Conservation (phyloP, 192 early-diverging fungal species). For the Spizellomyces sp. region DNA sequence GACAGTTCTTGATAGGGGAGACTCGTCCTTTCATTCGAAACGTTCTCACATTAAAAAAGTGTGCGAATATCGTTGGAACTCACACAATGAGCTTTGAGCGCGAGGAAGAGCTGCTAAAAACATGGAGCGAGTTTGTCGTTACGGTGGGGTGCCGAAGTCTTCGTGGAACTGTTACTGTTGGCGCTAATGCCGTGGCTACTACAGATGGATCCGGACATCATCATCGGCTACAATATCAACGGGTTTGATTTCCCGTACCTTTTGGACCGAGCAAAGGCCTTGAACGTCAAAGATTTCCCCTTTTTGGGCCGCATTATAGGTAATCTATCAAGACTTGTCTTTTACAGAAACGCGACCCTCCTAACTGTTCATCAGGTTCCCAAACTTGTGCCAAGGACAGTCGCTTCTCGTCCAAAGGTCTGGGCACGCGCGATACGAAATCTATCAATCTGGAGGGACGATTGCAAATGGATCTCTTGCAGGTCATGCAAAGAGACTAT, state of each 20-base stretch:
- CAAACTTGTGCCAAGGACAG: conserved; percentile 77
- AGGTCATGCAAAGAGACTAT: conserved; percentile 93
- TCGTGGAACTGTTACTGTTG: not conserved
- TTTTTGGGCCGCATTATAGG: conserved; percentile 77
- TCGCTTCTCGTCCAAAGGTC: conserved; percentile 90
- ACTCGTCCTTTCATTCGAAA: conserved; percentile 89
- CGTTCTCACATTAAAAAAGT: conserved; percentile 89
- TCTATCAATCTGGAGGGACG: conserved; percentile 84
- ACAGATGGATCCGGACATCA: conserved; percentile 85
- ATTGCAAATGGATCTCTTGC: conserved; percentile 89
- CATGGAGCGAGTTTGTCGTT: conserved; percentile 88
- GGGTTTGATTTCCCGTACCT: conserved; percentile 98
- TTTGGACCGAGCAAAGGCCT: conserved; percentile 80
- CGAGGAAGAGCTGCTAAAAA: conserved; percentile 76
- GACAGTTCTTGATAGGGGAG: conserved; percentile 58
- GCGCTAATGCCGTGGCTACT: not conserved
- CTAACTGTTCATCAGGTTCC: conserved; percentile 21
- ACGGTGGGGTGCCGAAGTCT: conserved; percentile 27
- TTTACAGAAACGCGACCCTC: not conserved
- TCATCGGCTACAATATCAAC: conserved; percentile 96
- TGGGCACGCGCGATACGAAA: conserved; percentile 91
- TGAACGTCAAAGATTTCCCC: conserved; percentile 77
- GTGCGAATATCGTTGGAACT: conserved; percentile 89
- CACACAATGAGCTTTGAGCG: conserved; percentile 79
- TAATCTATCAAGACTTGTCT: not conserved